These are phyloP conservation scores for Fusarium solani-melongenae DNA, from an alignment of 2,329 filamentous ascomycete genomes.

Conservation along the genomic window DNA sequence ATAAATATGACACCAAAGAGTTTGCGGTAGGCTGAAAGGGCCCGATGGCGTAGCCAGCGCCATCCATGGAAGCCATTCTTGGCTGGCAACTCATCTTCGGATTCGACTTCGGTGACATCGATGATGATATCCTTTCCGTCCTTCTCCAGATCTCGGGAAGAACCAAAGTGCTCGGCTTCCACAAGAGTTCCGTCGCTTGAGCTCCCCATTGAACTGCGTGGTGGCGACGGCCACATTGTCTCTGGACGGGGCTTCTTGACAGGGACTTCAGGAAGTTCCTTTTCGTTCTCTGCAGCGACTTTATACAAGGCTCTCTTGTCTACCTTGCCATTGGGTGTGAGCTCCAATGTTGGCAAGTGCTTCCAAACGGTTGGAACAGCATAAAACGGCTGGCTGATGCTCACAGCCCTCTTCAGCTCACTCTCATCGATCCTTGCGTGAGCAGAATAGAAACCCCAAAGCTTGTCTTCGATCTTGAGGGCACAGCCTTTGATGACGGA, in stretches of 20 bases:
- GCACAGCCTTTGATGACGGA: slow-evolving; percentile 1
- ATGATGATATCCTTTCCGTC: neutral
- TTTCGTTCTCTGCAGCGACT: neutral
- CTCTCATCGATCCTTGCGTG: slow-evolving; percentile 9
- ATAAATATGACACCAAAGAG: slow-evolving; percentile 30
- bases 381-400: slow-evolving; percentile 23
- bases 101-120: neutral
- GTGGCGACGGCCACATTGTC: slow-evolving; percentile 6
- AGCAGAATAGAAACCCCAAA: slow-evolving; percentile 16
- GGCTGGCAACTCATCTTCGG: slow-evolving; percentile 14
- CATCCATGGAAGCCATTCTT: slow-evolving; percentile 32
- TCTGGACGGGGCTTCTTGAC: neutral
- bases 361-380: slow-evolving; percentile 25
- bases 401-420: slow-evolving; percentile 6
- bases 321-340: slow-evolving; percentile 29
- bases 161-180: neutral
- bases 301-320: slow-evolving; percentile 17
- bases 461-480: neutral
- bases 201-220: neutral
- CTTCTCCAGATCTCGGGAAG: slow-evolving; percentile 16
- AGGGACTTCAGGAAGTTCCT: neutral
- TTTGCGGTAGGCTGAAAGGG: slow-evolving; percentile 30
- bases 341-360: slow-evolving; percentile 14
- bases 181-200: slow-evolving; percentile 5
- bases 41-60: slow-evolving; percentile 27